These are phyloP conservation scores for Trichoderma arundinaceum DNA, from an alignment of 2,329 filamentous ascomycete species.

Conservation along the genomic window DNA sequence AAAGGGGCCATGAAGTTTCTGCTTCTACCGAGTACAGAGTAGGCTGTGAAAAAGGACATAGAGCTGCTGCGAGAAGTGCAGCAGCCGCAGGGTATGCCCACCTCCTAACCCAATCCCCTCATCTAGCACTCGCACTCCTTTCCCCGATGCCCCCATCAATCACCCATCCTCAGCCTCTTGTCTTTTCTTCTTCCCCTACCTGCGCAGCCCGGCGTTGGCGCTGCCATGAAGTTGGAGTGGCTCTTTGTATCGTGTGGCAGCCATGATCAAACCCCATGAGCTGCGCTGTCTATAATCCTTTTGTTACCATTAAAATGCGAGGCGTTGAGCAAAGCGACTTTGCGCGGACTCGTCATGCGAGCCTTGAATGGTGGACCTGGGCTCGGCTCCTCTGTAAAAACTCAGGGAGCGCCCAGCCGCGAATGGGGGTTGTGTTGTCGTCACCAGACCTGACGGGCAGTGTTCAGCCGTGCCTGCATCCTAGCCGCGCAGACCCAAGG, in stretches of 20 bases:
- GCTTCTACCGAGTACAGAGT: slow-evolving; percentile 30
- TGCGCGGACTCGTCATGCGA: slow-evolving; percentile 24
- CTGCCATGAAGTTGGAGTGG: slow-evolving; percentile 27
- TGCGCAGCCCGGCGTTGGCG: slow-evolving; percentile 21
- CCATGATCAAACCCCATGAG: slow-evolving; percentile 27
- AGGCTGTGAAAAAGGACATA: slow-evolving; percentile 37
- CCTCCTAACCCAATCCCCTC: slow-evolving; percentile 32
- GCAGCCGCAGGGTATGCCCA: slow-evolving; percentile 44
- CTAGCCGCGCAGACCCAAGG: slow-evolving; percentile 14
- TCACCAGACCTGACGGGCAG: slow-evolving; percentile 17
- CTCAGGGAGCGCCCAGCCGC: slow-evolving; percentile 30
- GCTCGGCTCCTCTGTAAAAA: slow-evolving; percentile 32
- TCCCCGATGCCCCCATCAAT: background rate
- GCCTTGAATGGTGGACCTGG: slow-evolving; percentile 25
- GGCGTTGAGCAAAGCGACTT: slow-evolving; percentile 31
- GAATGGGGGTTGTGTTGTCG: slow-evolving; percentile 18
- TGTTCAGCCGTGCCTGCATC: slow-evolving; percentile 27
- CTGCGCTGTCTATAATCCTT: slow-evolving; percentile 25
- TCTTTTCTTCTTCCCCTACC: background rate
- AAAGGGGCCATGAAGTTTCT: slow-evolving; percentile 33
- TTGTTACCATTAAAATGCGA: slow-evolving; percentile 31
- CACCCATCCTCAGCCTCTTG: background rate
- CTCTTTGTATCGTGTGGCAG: slow-evolving; percentile 32
- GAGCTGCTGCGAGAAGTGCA: slow-evolving; percentile 36
- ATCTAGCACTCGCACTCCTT: background rate